Evolutionary conservation across 192 early-diverging fungal species (phyloP), one percentile per base, ranked within the genome.

Genomic region (Rhizophlyctis rosea): DNA sequence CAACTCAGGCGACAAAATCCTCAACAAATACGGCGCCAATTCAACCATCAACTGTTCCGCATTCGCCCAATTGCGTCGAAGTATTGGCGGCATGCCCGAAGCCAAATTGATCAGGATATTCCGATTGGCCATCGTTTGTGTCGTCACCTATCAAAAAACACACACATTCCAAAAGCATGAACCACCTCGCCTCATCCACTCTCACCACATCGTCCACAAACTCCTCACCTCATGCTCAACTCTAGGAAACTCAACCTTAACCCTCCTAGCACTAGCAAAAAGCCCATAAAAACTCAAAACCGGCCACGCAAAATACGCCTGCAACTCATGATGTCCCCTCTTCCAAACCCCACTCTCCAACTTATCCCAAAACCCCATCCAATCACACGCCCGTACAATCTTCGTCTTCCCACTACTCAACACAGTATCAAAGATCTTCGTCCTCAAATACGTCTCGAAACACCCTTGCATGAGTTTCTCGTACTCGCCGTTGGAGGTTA

Each of bases 391-490:
- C 39, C 83, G 69, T 1, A 88, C 78, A 4, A 92, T 76, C 36
- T 87, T 87, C 7, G 81, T 53, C 11, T 48, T 50, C 21, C 54
- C 64, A 5, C 25, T 35, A 27, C 32, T 71, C 54, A 82, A 76
- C 13, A 83, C 82, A 9, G 85, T 66, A 67, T 96, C 92, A 58
- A 91, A 87, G 56, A 91, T 85, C 24, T 86, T 83, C 81, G 88
- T 86, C 25, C 80, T 72, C 5, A 88, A 81, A 75, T 91, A 98
- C 68, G 91, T 91, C 60, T 98, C 94, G 76, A 90, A 93, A 63
- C 92, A 95, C 1, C 92, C 94, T 74, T 91, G 88, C 65, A 94
- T 77, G 4, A 98, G 62, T 32, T 91, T 90, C 31, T 95, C 94
- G 57, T 85, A 82, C 62, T 96, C 93, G n/a, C 90, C 91, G 57